Conservation (phyloP, 352 stramenopile species). For the Phytophthora sojae region DNA sequence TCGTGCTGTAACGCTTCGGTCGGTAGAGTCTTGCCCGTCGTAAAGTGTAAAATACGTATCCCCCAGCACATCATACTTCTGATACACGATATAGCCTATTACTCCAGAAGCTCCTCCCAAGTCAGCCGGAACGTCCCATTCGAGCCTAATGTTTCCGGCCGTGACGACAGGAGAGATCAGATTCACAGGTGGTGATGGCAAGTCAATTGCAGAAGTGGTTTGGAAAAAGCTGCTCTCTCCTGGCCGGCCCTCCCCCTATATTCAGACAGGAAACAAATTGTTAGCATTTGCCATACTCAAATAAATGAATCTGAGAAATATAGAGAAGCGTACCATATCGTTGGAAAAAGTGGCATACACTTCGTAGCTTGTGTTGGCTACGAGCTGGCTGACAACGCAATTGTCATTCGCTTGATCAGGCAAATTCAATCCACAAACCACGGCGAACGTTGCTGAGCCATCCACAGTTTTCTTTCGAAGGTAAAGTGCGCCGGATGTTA, state of each 20-base stretch:
- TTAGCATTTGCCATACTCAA: too few relatives aligned
- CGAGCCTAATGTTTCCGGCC: constrained; percentile 59
- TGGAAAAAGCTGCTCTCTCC: constrained; percentile 26
- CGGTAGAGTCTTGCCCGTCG: constrained; percentile 54
- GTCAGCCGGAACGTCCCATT: constrained; percentile 60
- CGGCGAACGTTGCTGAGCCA: constrained; percentile 17
- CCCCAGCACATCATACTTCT: constrained; percentile 29
- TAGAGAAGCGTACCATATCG: constrained; percentile 31
- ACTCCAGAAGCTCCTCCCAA: constrained; percentile 51
- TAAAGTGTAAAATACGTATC: constrained; percentile 56
- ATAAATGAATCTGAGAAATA: neutral
- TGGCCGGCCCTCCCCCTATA: constrained; percentile 44
- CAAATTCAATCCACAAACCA: constrained; percentile 28
- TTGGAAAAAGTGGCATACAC: constrained; percentile 54
- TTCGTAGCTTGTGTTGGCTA: constrained; percentile 55
- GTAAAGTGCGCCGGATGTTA: constrained; percentile 49
- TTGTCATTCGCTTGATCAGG: constrained; percentile 1
- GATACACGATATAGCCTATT: constrained; percentile 64
- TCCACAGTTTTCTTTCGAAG: constrained; percentile 20
- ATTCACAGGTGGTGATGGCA: constrained; percentile 54
- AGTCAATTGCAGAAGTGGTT: constrained; percentile 37
- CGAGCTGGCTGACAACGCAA: constrained; percentile 51
- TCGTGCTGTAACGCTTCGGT: constrained; percentile 31
- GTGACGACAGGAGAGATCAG: constrained; percentile 47
- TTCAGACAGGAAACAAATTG: neutral